phyloP scores from a whole-genome alignment of 208 protist species.

The Leishmania gerbilli region DNA sequence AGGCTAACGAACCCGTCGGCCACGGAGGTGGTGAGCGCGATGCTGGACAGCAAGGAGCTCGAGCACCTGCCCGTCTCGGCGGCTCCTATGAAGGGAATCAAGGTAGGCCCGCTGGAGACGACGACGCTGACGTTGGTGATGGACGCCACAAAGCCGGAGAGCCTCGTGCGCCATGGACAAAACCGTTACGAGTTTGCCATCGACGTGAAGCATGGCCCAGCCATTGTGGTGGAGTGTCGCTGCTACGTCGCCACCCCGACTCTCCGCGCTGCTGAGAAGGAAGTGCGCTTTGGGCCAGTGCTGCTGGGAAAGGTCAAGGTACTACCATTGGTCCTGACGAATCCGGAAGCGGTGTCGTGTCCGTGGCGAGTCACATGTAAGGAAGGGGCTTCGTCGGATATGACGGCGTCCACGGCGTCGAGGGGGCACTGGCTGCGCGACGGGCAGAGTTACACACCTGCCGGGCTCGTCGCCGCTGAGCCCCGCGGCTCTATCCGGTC shows the following conservation, averaged over 20 bases:
- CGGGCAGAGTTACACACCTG: too few species aligned
- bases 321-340: constrained; percentile 83
- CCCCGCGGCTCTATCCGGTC: background rate
- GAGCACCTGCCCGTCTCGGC: constrained; percentile 56
- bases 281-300: constrained; percentile 90
- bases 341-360: constrained; percentile 88
- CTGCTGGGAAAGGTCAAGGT: constrained; percentile 83
- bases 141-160: constrained; percentile 35
- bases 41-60: constrained; percentile 83
- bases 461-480: background rate
- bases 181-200: constrained; percentile 83
- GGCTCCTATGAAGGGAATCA: constrained; percentile 78
- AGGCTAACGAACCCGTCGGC: constrained; percentile 86
- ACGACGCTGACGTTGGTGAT: constrained; percentile 62
- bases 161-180: constrained; percentile 47
- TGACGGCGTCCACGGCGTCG: background rate
- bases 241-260: constrained; percentile 93
- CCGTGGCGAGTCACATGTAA: constrained; percentile 82
- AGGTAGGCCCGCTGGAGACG: constrained; percentile 55
- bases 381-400: constrained; percentile 26
- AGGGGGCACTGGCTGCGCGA: background rate
- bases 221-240: constrained; percentile 78
- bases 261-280: constrained; percentile 59
- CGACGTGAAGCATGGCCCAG: constrained; percentile 85
- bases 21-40: constrained; percentile 54